phyloP scores from a whole-genome alignment of 2,329 filamentous ascomycete species.

The Mollisiaceae sp. region DNA sequence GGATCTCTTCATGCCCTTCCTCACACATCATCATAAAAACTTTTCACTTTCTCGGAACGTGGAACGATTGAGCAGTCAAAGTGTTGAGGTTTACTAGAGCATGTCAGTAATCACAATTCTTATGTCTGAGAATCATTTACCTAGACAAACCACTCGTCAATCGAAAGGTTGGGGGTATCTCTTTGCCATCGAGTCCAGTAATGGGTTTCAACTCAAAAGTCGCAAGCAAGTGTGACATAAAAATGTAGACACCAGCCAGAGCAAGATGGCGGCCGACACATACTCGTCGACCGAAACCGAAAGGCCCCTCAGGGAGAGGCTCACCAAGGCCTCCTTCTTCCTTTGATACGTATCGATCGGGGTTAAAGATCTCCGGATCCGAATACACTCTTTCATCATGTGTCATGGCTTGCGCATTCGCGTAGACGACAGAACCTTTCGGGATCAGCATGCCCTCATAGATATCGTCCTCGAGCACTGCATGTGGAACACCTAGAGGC shows the following conservation, averaged over 20 bases:
- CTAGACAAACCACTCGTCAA: conserved; percentile 32
- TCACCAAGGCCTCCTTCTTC: conserved; percentile 49
- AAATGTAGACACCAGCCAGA: conserved; percentile 50
- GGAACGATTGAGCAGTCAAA: conserved; percentile 1
- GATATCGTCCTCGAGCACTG: conserved; percentile 57
- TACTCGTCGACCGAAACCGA: conserved; percentile 54
- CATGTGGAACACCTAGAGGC: conserved; percentile 60
- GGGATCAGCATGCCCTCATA: conserved; percentile 63
- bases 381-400: conserved; percentile 51
- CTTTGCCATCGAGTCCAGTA: conserved; percentile 44
- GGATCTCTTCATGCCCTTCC: not conserved
- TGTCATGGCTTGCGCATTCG: conserved; percentile 60
- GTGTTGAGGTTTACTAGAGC: not conserved
- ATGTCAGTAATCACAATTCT: not conserved
- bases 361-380: conserved; percentile 51
- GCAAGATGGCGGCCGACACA: conserved; percentile 58
- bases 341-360: conserved; percentile 51
- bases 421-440: conserved; percentile 54
- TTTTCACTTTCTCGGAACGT: not conserved
- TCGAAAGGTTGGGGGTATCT: conserved; percentile 40
- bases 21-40: not conserved
- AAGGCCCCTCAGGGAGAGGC: conserved; percentile 52
- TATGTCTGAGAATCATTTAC: conserved; percentile 16
- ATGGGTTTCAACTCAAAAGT: conserved; percentile 45
- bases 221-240: conserved; percentile 48